These are phyloP conservation scores for Coelastrella sp. DNA, from an alignment of 139 green algal genomes.

Conservation along the genomic window DNA sequence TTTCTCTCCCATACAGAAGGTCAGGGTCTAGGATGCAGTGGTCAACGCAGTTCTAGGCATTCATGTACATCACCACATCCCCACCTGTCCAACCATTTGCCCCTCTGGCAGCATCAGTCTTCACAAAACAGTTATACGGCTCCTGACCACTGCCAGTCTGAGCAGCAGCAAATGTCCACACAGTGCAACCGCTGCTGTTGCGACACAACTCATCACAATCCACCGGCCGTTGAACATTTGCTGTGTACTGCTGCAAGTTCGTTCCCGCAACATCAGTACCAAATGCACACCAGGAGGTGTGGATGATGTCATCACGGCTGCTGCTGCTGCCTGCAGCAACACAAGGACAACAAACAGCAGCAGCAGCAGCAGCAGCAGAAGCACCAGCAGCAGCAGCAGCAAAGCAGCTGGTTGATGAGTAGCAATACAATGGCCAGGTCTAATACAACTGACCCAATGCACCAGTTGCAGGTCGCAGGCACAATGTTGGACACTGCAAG, in stretches of 20 bases:
- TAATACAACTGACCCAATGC: too few relatives aligned
- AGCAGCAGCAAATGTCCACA: constrained; percentile 11
- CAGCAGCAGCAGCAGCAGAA: not conserved
- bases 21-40: too few relatives aligned
- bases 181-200: not conserved
- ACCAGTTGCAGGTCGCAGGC: too few relatives aligned
- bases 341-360: too few relatives aligned
- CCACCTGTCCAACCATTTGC: constrained; percentile 25
- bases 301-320: not conserved
- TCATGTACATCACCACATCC: not conserved
- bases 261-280: constrained; percentile 32
- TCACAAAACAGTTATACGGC: constrained; percentile 29
- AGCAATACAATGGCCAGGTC: too few relatives aligned
- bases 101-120: constrained; percentile 17
- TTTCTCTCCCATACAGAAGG: too few relatives aligned
- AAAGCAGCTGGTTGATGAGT: too few relatives aligned
- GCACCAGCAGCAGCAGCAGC: not conserved
- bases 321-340: too few relatives aligned
- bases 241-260: constrained; percentile 22
- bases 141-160: constrained; percentile 17
- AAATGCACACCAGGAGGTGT: constrained; percentile 12
- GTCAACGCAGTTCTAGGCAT: too few relatives aligned
- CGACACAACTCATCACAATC: constrained; percentile 11
- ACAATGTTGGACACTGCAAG: too few relatives aligned
- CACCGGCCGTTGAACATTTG: not conserved